These are phyloP conservation scores for Pseudogymnoascus sp. DNA, from an alignment of 2,329 filamentous ascomycete genomes.

Conservation along the genomic window DNA sequence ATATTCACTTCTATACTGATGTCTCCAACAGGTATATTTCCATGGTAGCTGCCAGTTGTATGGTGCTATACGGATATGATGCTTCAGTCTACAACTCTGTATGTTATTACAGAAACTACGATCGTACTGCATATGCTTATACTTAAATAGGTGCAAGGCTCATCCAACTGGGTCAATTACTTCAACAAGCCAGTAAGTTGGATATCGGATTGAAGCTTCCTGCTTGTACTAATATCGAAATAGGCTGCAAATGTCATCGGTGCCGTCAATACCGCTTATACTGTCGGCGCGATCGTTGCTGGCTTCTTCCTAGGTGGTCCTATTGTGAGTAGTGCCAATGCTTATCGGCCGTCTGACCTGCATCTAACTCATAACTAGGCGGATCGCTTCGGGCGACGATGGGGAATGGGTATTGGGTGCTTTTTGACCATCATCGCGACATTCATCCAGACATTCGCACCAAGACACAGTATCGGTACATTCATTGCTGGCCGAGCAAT, in stretches of 20 bases:
- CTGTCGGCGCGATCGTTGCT: slow-evolving; percentile 62
- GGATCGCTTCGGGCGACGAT: slow-evolving; percentile 55
- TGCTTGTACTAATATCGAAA: slow-evolving; percentile 23
- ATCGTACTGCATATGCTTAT: neutral
- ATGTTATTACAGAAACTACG: neutral
- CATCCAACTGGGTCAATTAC: slow-evolving; percentile 58
- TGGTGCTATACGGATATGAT: slow-evolving; percentile 72
- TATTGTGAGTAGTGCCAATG: slow-evolving; percentile 33
- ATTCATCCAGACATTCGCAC: slow-evolving; percentile 62
- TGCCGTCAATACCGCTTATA: slow-evolving; percentile 62
- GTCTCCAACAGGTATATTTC: slow-evolving; percentile 53
- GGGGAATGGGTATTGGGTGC: slow-evolving; percentile 60
- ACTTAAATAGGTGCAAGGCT: slow-evolving; percentile 47
- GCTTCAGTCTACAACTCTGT: slow-evolving; percentile 66
- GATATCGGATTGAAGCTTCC: neutral
- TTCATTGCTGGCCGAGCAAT: slow-evolving; percentile 65
- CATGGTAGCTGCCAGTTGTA: slow-evolving; percentile 64
- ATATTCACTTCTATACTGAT: neutral
- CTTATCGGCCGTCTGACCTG: neutral
- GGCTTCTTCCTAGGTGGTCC: slow-evolving; percentile 66
- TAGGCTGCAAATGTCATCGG: slow-evolving; percentile 41
- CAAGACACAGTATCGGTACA: slow-evolving; percentile 52
- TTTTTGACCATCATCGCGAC: slow-evolving; percentile 61
- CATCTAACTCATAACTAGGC: slow-evolving; percentile 29
- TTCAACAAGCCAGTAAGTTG: slow-evolving; percentile 40